phyloP scores from a whole-genome alignment of 306 rosid genomes.

The Malus domestica region DNA sequence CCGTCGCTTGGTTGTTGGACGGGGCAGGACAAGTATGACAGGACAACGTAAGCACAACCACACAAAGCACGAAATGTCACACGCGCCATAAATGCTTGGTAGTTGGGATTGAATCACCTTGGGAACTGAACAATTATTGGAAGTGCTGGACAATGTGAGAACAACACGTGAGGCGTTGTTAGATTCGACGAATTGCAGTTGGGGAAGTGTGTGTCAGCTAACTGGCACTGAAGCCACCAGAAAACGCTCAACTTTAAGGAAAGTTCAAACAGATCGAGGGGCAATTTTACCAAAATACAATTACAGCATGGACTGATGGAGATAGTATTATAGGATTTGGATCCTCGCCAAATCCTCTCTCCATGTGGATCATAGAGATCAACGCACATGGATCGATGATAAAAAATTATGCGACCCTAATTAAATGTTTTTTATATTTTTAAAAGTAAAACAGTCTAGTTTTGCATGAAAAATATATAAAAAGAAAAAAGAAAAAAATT shows the following conservation, averaged over 20 bases:
- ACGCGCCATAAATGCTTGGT: background rate
- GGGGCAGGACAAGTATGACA: no score
- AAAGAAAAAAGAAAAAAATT: no score
- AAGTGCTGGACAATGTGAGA: background rate
- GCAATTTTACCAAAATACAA: background rate
- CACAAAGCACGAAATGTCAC: background rate
- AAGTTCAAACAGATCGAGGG: background rate
- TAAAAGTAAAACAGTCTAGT: no score
- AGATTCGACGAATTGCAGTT: slow-evolving; percentile 3
- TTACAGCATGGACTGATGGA: background rate
- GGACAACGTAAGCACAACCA: background rate
- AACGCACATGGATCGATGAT: no score
- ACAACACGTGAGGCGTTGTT: background rate
- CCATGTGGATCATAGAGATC: no score
- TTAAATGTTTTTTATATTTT: no score
- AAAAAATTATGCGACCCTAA: no score
- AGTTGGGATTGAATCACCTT: background rate
- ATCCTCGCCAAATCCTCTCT: no score
- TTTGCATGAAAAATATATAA: no score
- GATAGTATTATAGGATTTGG: no score
- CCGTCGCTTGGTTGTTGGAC: no score
- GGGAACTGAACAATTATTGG: background rate
- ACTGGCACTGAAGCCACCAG: background rate
- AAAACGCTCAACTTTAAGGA: background rate
- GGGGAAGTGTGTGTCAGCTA: slow-evolving; percentile 6